A percentile compares a stretch with the other conserved stretches of the same genome.
phyloP scores from a whole-genome alignment of 345 rosid genomes.

The Eucalyptus pauciflora region DNA sequence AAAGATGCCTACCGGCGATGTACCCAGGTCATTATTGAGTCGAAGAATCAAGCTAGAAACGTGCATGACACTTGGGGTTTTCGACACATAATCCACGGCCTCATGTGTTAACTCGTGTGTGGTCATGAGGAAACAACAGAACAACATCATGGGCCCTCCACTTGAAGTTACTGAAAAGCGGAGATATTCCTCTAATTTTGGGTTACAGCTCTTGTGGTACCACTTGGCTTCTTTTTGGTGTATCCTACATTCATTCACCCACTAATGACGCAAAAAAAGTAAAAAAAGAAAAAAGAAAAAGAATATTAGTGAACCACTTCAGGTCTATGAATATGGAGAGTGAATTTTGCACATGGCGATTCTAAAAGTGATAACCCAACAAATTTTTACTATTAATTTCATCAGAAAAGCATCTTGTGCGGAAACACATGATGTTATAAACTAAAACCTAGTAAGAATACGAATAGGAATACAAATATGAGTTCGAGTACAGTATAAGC shows the following conservation, averaged over 20 bases:
- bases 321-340: neutral
- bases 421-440: neutral
- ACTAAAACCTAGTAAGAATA: neutral
- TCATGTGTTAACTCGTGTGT: neutral
- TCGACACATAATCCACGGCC: neutral
- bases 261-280: neutral
- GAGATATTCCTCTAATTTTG: neutral
- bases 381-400: neutral
- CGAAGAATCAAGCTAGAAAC: neutral
- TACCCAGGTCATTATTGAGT: neutral
- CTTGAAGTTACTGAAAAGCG: neutral
- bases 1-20: neutral
- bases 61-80: neutral
- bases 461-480: neutral
- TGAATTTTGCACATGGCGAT: neutral
- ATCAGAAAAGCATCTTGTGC: neutral
- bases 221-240: slow-evolving; percentile 1
- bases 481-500: neutral
- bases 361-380: neutral
- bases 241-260: neutral
- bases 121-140: neutral
- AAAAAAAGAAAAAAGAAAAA: no score
- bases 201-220: neutral
- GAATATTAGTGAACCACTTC: neutral
- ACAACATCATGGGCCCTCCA: neutral